These are phyloP conservation scores for Cercospora nicotianae DNA, from an alignment of 2,329 filamentous ascomycete species.

Conservation along the genomic window DNA sequence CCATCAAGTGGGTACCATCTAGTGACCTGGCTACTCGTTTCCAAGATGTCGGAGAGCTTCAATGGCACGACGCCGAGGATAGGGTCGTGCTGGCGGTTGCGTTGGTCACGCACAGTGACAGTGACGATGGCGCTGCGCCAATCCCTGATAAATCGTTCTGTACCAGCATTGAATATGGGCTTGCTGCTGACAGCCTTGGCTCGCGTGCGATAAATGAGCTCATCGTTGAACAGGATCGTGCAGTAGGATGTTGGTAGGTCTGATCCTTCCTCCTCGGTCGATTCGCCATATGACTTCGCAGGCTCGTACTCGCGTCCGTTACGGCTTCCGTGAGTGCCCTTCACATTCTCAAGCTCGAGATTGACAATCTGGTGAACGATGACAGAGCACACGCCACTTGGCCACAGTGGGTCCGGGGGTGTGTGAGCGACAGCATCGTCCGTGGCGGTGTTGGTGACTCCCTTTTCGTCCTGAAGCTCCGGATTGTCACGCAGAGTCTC, in stretches of 20 bases:
- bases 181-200: slow-evolving; percentile 91
- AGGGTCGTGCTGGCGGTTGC: slow-evolving; percentile 89
- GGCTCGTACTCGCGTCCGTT: slow-evolving; percentile 88
- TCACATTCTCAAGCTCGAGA: slow-evolving; percentile 85
- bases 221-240: slow-evolving; percentile 86
- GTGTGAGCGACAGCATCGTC: slow-evolving; percentile 87
- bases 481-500: slow-evolving; percentile 70
- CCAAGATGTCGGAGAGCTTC: slow-evolving; percentile 82
- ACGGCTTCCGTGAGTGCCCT: slow-evolving; percentile 76
- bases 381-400: slow-evolving; percentile 81
- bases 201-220: slow-evolving; percentile 89
- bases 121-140: slow-evolving; percentile 88
- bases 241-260: slow-evolving; percentile 88
- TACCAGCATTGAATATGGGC: slow-evolving; percentile 96
- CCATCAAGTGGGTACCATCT: slow-evolving; percentile 97
- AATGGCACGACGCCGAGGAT: slow-evolving; percentile 90
- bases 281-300: slow-evolving; percentile 78
- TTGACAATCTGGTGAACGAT: slow-evolving; percentile 95
- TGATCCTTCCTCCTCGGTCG: slow-evolving; percentile 78
- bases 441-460: slow-evolving; percentile 66
- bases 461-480: slow-evolving; percentile 85
- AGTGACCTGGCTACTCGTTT: slow-evolving; percentile 81
- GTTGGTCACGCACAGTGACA: slow-evolving; percentile 81
- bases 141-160: slow-evolving; percentile 87
- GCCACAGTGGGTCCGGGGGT: slow-evolving; percentile 94